phyloP scores from a whole-genome alignment of 139 green algal genomes.

The Trebouxia sp. region DNA sequence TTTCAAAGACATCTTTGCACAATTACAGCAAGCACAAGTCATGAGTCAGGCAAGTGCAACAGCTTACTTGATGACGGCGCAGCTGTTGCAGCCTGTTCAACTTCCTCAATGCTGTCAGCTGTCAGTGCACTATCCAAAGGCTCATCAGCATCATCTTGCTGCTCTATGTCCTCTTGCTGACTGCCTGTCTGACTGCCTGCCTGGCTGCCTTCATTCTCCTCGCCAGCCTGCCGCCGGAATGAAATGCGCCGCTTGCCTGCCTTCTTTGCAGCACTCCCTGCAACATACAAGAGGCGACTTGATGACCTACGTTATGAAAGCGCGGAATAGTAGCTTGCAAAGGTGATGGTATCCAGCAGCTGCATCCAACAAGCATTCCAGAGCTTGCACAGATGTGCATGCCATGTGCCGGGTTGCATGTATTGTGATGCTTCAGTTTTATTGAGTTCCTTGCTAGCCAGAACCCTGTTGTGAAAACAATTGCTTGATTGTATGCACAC shows the following conservation, averaged over 20 bases:
- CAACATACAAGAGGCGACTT: background rate
- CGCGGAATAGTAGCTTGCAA: too few relatives aligned
- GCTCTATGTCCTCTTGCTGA: background rate
- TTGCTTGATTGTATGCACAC: too few relatives aligned
- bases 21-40: background rate
- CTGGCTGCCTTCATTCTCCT: background rate
- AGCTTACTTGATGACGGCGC: background rate
- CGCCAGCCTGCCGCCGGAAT: background rate
- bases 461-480: too few relatives aligned
- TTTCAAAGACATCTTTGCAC: too few relatives aligned
- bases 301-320: too few relatives aligned
- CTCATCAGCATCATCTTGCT: background rate
- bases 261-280: slow-evolving; percentile 2
- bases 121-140: background rate
- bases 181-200: too few relatives aligned
- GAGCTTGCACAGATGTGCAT: too few relatives aligned
- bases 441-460: too few relatives aligned
- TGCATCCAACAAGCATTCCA: too few relatives aligned
- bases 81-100: background rate
- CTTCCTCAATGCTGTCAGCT: slow-evolving; percentile 25
- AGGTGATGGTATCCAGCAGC: too few relatives aligned
- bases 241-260: slow-evolving; percentile 16
- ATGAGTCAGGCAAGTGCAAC: background rate
- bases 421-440: too few relatives aligned
- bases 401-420: too few relatives aligned